phyloP scores from a whole-genome alignment of 1,284 basidiomycete genomes.

The Marasmius oreades region DNA sequence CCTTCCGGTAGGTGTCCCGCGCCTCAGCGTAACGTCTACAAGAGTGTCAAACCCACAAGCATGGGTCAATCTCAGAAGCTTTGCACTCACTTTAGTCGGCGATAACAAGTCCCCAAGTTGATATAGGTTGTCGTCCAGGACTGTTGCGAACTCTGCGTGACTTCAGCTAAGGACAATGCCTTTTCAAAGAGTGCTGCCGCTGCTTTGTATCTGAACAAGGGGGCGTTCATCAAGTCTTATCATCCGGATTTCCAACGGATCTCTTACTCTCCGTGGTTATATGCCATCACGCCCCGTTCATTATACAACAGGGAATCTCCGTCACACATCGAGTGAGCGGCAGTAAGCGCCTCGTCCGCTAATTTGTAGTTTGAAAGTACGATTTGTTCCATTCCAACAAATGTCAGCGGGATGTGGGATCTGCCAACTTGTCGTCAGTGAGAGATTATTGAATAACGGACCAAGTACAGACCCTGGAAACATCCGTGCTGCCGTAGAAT shows the following conservation, averaged over 20 bases:
- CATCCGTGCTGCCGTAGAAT: conserved; percentile 92
- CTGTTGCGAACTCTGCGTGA: conserved; percentile 80
- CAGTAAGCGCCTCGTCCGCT: conserved; percentile 85
- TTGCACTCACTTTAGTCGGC: conserved; percentile 68
- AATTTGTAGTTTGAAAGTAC: conserved; percentile 80
- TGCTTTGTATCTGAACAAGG: conserved; percentile 55
- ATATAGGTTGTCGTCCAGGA: conserved; percentile 88
- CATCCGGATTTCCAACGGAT: conserved; percentile 3
- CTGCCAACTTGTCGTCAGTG: conserved; percentile 34
- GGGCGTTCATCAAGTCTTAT: conserved; percentile 5
- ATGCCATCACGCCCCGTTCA: conserved; percentile 91
- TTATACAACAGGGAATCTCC: conserved; percentile 89
- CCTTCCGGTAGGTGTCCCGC: conserved; percentile 65
- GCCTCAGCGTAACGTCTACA: conserved; percentile 69
- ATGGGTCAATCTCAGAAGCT: neutral
- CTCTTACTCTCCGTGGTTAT: conserved; percentile 78
- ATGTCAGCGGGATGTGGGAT: conserved; percentile 90
- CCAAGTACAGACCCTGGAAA: conserved; percentile 76
- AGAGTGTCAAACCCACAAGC: conserved; percentile 1
- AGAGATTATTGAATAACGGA: neutral
- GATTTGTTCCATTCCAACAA: conserved; percentile 98
- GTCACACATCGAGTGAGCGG: conserved; percentile 77
- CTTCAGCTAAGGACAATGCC: conserved; percentile 71
- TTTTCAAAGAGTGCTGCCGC: conserved; percentile 72
- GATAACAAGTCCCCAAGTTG: conserved; percentile 85